phyloP scores from a whole-genome alignment of 495 filamentous ascomycete genomes.

The Trichoderma orchidacearum region DNA sequence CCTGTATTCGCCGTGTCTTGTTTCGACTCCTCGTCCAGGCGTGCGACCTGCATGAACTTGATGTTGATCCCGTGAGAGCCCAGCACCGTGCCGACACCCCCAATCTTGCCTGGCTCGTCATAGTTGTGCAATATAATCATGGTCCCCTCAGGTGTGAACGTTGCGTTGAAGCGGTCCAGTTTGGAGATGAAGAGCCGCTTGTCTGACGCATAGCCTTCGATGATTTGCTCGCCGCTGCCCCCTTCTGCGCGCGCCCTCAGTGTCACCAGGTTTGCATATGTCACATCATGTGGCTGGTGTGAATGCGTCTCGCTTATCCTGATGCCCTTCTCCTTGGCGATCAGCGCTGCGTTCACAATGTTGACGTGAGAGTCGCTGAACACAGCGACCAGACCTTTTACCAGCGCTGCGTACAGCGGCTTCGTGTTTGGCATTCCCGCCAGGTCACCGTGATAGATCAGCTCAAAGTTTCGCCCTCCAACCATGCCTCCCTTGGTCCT shows the following conservation, averaged over 20 bases:
- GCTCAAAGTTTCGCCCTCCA: constrained; percentile 48
- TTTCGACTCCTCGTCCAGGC: constrained; percentile 13
- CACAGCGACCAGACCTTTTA: constrained; percentile 49
- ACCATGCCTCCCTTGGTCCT: constrained; percentile 13
- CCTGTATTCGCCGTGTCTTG: constrained; percentile 5
- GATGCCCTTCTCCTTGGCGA: constrained; percentile 56
- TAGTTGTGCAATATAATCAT: constrained; percentile 57
- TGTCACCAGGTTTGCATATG: constrained; percentile 49
- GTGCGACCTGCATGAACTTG: constrained; percentile 55
- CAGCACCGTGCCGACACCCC: constrained; percentile 48
- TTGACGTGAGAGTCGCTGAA: constrained; percentile 43
- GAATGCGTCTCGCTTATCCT: constrained; percentile 50
- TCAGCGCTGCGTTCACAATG: constrained; percentile 55
- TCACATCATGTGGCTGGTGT: constrained; percentile 32
- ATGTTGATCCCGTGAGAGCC: constrained; percentile 55
- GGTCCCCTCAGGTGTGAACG: constrained; percentile 49
- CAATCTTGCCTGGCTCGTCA: constrained; percentile 61
- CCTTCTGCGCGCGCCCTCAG: constrained; percentile 20
- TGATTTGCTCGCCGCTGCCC: constrained; percentile 34
- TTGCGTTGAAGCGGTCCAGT: constrained; percentile 47
- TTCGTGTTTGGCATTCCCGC: constrained; percentile 49
- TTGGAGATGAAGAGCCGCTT: constrained; percentile 48
- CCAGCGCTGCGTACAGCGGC: constrained; percentile 53
- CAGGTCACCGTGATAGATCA: constrained; percentile 54
- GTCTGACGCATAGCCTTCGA: constrained; percentile 50